These are phyloP conservation scores for Alternaria triticina DNA, from an alignment of 2,329 filamentous ascomycete genomes.

Conservation along the genomic window DNA sequence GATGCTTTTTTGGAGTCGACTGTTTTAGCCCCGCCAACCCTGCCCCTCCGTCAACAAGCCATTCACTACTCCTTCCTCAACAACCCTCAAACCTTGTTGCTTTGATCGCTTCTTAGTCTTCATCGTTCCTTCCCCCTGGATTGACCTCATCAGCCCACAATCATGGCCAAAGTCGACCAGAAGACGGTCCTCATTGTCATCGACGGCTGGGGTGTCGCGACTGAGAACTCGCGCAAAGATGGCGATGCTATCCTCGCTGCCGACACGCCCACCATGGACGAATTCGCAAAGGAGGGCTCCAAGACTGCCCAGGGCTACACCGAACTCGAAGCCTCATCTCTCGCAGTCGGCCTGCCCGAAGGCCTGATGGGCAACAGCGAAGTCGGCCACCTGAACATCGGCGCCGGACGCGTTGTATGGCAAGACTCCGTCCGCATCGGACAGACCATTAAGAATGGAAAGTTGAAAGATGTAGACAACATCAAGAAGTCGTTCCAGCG, in stretches of 20 bases:
- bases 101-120: neutral
- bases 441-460: constrained; percentile 83
- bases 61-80: constrained; percentile 11
- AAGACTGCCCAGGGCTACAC: constrained; percentile 84
- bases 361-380: constrained; percentile 99
- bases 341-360: constrained; percentile 93
- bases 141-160: constrained; percentile 38
- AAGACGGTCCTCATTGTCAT: constrained; percentile 87
- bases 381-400: constrained; percentile 98
- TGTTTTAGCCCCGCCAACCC: constrained; percentile 25
- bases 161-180: constrained; percentile 71
- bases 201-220: constrained; percentile 95
- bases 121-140: neutral
- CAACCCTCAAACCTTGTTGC: neutral
- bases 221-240: constrained; percentile 78
- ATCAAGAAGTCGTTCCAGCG: constrained; percentile 78
- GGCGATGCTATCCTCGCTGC: constrained; percentile 96
- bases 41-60: constrained; percentile 36
- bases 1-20: constrained; percentile 19
- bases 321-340: constrained; percentile 92
- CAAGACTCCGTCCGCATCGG: constrained; percentile 95
- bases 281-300: constrained; percentile 70
- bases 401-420: constrained; percentile 96
- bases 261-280: constrained; percentile 93
- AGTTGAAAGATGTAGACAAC: constrained; percentile 76